These are phyloP conservation scores for Waltiozyma sp. DNA, from an alignment of 1,139 yeast species.

Conservation along the genomic window DNA sequence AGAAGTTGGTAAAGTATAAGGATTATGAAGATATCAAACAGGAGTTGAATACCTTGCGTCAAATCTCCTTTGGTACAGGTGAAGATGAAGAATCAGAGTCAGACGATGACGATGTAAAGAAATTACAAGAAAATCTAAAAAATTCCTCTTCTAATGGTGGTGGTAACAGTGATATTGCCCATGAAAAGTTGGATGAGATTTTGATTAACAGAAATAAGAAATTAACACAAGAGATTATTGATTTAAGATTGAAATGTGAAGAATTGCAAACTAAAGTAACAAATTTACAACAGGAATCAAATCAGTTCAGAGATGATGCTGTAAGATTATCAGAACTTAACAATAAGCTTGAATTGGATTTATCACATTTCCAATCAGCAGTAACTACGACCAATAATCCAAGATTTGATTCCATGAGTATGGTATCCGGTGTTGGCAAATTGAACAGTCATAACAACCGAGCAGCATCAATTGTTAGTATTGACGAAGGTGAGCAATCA, in stretches of 20 bases:
- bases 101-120: conserved; percentile 16
- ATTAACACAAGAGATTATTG: conserved; percentile 25
- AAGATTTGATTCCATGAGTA: conserved; percentile 50
- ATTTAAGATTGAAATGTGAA: conserved; percentile 21
- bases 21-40: conserved; percentile 74
- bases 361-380: conserved; percentile 34
- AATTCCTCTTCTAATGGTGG: conserved; percentile 8
- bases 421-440: conserved; percentile 50
- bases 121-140: conserved; percentile 1
- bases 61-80: conserved; percentile 54
- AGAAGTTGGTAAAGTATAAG: conserved; percentile 32
- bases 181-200: conserved; percentile 28
- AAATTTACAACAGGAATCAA: conserved; percentile 13
- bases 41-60: conserved; percentile 61
- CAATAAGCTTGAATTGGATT: conserved; percentile 59
- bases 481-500: not conserved
- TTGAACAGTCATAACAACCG: conserved; percentile 25
- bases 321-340: conserved; percentile 36
- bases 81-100: conserved; percentile 26
- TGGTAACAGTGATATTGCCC: no score
- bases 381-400: conserved; percentile 13
- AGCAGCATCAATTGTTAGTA: conserved; percentile 31
- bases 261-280: conserved; percentile 17
- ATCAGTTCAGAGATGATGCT: conserved; percentile 27
- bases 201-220: conserved; percentile 31